A percentile compares a stretch with the other conserved stretches of the same genome.
Conservation (phyloP, 2,329 filamentous ascomycete species). For the Colletotrichum camelliae region DNA sequence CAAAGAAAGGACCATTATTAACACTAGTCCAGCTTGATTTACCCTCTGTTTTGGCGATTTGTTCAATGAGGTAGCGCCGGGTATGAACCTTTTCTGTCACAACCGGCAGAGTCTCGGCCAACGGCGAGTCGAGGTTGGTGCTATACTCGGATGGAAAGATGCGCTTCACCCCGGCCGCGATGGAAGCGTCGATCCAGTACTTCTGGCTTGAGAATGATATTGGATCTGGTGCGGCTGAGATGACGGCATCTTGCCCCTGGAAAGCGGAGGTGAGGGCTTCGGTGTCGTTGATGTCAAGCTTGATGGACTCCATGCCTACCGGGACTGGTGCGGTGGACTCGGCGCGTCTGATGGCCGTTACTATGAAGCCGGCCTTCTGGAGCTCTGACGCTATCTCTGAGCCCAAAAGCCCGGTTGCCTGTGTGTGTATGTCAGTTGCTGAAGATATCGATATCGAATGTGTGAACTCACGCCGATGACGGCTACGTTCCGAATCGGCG, state of each 20-base stretch:
- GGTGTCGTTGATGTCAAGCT: slow-evolving; percentile 39
- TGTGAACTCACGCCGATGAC: not conserved
- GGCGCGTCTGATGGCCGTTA: slow-evolving; percentile 39
- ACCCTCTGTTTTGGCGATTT: slow-evolving; percentile 6
- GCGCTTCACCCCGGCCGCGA: slow-evolving; percentile 56
- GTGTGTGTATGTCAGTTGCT: not conserved
- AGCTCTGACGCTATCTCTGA: slow-evolving; percentile 32
- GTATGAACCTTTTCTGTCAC: slow-evolving; percentile 25
- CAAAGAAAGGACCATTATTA: slow-evolving; percentile 48
- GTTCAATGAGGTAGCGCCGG: slow-evolving; percentile 3
- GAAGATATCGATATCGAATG: not conserved
- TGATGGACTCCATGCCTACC: slow-evolving; percentile 30
- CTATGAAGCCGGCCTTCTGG: slow-evolving; percentile 35
- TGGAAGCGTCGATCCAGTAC: slow-evolving; percentile 55
- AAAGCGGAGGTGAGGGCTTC: slow-evolving; percentile 57
- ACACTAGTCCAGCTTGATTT: slow-evolving; percentile 37
- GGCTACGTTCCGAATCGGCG: not conserved
- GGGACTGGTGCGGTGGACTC: slow-evolving; percentile 45
- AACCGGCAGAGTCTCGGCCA: slow-evolving; percentile 22
- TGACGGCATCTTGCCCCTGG: slow-evolving; percentile 60
- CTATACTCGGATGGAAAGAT: slow-evolving; percentile 59
- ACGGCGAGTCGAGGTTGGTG: slow-evolving; percentile 31
- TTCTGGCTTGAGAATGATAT: slow-evolving; percentile 45
- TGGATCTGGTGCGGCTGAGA: slow-evolving; percentile 48
- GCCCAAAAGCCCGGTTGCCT: slow-evolving; percentile 38